Percentiles rank a stretch among this genome's conserved stretches.
These are phyloP conservation scores for Tetrapisispora fleetii DNA, from an alignment of 805 yeast species.

Conservation along the genomic window DNA sequence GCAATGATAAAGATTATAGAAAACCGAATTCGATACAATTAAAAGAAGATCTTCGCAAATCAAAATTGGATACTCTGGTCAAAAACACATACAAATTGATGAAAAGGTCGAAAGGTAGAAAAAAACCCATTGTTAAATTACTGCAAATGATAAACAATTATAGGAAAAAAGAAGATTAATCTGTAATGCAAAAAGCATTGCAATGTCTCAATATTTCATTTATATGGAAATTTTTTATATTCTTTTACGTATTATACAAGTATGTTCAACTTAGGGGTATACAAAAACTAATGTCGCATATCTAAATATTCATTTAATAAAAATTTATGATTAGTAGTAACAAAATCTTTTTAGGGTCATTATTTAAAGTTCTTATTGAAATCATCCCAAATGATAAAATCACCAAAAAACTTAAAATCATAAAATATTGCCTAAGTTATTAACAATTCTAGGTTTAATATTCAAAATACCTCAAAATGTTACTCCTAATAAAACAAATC, in stretches of 20 bases:
- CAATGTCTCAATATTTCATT: not conserved
- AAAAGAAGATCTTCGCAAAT: conserved; percentile 6
- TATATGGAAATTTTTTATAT: too few relatives aligned
- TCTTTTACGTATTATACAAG: not conserved
- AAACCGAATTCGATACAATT: conserved; percentile 1
- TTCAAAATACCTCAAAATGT: too few relatives aligned
- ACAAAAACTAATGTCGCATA: not conserved
- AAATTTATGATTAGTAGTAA: not conserved
- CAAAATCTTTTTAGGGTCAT: too few relatives aligned
- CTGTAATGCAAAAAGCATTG: not conserved
- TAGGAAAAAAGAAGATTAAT: not conserved
- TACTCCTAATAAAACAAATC: too few relatives aligned
- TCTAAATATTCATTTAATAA: not conserved
- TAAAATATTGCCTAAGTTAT: too few relatives aligned
- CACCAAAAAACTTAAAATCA: too few relatives aligned
- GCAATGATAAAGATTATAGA: not conserved
- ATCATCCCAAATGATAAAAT: too few relatives aligned
- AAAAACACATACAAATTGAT: conserved; percentile 15
- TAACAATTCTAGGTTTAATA: too few relatives aligned
- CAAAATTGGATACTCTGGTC: conserved; percentile 10
- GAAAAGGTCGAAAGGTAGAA: conserved; percentile 21
- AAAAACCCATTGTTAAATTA: conserved; percentile 21
- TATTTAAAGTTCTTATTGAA: too few relatives aligned
- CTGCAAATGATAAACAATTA: conserved; percentile 15
- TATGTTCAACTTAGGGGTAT: not conserved